A percentile compares a stretch with the other conserved stretches of the same genome.
Evolutionary conservation across 345 rosid genomes (phyloP).

Genomic region (Heritiera littoralis): DNA sequence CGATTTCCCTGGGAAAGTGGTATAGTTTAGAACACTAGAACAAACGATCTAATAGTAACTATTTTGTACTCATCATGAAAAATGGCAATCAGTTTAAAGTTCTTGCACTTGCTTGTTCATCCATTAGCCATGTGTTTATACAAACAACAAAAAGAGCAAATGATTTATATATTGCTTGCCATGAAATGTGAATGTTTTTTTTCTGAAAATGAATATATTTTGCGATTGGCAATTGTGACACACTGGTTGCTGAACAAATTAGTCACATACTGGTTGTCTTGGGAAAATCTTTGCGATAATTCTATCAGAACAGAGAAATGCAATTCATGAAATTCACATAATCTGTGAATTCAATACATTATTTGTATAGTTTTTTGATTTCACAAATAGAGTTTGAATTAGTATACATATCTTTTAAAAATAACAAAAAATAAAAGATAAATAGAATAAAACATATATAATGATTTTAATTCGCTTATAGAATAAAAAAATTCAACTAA

Average conservation of each 20-base stretch:
- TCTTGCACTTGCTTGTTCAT: not conserved
- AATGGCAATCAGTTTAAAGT: not conserved
- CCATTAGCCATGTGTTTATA: not conserved
- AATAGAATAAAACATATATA: too few relatives aligned
- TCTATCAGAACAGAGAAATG: not conserved
- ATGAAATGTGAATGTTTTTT: not conserved
- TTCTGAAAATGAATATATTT: not conserved
- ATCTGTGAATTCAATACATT: not conserved
- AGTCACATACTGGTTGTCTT: too few relatives aligned
- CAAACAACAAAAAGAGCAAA: not conserved
- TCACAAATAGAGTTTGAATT: too few relatives aligned
- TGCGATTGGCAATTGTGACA: not conserved
- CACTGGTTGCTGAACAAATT: too few relatives aligned
- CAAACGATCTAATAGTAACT: not conserved
- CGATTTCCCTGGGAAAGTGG: not conserved
- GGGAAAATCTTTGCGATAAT: not conserved
- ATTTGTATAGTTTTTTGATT: too few relatives aligned
- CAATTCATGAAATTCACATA: not conserved
- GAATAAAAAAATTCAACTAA: too few relatives aligned
- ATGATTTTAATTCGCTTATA: too few relatives aligned
- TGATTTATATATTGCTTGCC: not conserved
- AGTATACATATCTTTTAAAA: too few relatives aligned
- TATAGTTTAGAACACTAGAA: not conserved
- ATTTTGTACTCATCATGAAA: too few relatives aligned
- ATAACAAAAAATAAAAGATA: too few relatives aligned